phyloP scores from a whole-genome alignment of 106 monocot species.

The Allium cepa region DNA sequence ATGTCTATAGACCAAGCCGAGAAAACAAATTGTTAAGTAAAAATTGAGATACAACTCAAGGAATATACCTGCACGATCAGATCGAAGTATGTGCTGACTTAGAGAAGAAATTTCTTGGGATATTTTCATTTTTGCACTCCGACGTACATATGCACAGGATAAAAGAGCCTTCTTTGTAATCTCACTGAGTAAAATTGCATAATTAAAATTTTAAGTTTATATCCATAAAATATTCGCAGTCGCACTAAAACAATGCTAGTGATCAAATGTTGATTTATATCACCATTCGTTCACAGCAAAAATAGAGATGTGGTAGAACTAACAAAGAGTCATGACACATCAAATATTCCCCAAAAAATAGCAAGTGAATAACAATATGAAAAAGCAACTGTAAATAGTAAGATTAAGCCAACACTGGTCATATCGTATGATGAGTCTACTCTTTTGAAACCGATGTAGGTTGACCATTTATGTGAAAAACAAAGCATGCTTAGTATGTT shows the following conservation, averaged over 20 bases:
- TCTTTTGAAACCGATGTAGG: no score
- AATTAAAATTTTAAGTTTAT: neutral
- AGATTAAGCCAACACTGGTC: no score
- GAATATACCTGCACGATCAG: constrained; percentile 16
- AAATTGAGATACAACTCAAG: constrained; percentile 4
- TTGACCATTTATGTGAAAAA: no score
- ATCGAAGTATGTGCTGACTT: constrained; percentile 18
- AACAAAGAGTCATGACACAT: no score
- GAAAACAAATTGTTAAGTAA: neutral
- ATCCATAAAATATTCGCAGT: neutral
- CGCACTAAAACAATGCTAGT: neutral
- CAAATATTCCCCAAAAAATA: no score
- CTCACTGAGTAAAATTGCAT: constrained; percentile 7
- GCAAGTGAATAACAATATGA: no score
- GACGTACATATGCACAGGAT: constrained; percentile 22
- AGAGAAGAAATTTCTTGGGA: constrained; percentile 17
- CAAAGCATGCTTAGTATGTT: no score
- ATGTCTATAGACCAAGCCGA: neutral
- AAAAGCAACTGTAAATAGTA: no score
- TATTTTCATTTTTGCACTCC: constrained; percentile 12
- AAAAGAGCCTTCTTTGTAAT: constrained; percentile 22
- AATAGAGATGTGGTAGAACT: no score
- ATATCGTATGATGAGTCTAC: no score
- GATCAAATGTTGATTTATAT: neutral
- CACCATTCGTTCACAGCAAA: no score